Conservation (phyloP, 75 land plant genomes). For the Picea sitchensis region DNA sequence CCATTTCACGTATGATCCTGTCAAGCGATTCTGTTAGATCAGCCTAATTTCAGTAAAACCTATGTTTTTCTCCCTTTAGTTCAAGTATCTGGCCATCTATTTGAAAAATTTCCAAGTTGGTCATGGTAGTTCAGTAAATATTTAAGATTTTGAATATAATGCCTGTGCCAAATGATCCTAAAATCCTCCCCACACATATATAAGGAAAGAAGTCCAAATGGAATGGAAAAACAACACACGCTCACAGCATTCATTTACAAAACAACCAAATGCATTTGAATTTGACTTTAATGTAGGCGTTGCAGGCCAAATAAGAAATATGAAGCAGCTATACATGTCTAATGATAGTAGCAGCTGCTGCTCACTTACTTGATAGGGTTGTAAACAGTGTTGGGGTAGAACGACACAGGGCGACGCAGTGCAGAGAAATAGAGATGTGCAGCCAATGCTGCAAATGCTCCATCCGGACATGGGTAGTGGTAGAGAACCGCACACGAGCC, state of each 20-base stretch:
- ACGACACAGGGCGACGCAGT: constrained; percentile 37
- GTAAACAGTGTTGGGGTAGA: constrained; percentile 84
- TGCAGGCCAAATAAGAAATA: not conserved
- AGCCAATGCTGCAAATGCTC: constrained; percentile 85
- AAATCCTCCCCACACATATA: no score
- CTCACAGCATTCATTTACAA: not conserved
- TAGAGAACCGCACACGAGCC: constrained; percentile 53
- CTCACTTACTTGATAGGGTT: constrained; percentile 48
- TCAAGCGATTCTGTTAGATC: no score
- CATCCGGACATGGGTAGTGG: constrained; percentile 95
- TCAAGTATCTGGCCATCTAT: no score
- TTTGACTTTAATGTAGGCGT: not conserved
- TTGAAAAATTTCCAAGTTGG: no score
- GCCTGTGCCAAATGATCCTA: no score
- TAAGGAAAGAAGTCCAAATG: no score
- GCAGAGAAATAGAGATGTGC: constrained; percentile 84
- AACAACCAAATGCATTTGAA: not conserved
- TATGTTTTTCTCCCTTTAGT: no score
- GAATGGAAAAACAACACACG: not conserved
- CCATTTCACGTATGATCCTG: no score
- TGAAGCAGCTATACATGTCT: not conserved
- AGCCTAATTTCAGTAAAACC: no score
- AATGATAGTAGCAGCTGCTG: not conserved
- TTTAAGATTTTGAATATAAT: no score
- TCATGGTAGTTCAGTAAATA: no score